Percentiles rank a stretch among this genome's conserved stretches.
Conservation (phyloP, 345 rosid genomes). For the Excoecaria cochinchinensis region DNA sequence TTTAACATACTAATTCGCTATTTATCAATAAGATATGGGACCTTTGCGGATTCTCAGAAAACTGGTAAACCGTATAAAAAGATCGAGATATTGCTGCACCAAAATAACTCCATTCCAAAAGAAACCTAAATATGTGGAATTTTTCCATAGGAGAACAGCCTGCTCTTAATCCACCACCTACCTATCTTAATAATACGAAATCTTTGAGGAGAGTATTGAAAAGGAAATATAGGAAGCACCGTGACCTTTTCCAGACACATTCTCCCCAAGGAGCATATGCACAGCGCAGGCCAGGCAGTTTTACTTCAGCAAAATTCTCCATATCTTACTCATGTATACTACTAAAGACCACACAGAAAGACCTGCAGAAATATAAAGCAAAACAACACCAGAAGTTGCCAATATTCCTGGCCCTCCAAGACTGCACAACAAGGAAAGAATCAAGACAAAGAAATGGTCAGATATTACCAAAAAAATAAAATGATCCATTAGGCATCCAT, state of each 20-base stretch:
- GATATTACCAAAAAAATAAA: not conserved
- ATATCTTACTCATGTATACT: conserved; percentile 84
- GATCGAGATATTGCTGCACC: not conserved
- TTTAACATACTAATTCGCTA: not conserved
- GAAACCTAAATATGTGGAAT: conserved; percentile 17
- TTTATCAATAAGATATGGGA: not conserved
- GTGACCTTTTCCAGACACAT: not conserved
- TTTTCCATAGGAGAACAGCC: conserved; percentile 16
- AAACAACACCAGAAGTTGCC: conserved; percentile 62
- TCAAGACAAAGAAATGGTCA: not conserved
- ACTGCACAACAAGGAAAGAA: conserved; percentile 37
- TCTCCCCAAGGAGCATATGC: not conserved
- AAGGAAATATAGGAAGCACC: not conserved
- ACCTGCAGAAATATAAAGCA: conserved; percentile 93
- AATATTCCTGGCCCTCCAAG: conserved; percentile 48
- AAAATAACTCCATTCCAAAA: not conserved
- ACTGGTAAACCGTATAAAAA: not conserved
- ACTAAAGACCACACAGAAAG: conserved; percentile 86
- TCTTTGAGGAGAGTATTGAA: conserved; percentile 5
- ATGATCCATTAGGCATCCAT: not conserved
- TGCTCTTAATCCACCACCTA: conserved; percentile 26
- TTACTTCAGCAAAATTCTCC: conserved; percentile 70
- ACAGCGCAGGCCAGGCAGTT: conserved; percentile 20
- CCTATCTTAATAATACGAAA: conserved; percentile 22
- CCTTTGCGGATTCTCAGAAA: conserved; percentile 1